phyloP scores from a whole-genome alignment of 2,329 filamentous ascomycete genomes.

The Fusarium sarcochroum region DNA sequence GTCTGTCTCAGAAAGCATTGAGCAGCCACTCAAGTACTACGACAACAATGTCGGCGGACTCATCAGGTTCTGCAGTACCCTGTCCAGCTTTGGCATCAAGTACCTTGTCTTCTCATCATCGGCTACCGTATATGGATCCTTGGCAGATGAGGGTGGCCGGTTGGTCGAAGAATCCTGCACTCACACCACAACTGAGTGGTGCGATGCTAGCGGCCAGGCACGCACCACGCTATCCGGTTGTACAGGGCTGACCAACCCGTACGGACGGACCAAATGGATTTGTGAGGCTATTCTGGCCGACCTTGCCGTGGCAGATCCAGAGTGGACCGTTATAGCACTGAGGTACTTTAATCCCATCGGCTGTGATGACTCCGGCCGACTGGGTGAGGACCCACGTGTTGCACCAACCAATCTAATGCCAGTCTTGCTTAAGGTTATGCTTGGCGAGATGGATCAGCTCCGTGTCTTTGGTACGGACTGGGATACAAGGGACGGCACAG shows the following conservation, averaged over 20 bases:
- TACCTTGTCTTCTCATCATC: slow-evolving; percentile 78
- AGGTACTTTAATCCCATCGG: slow-evolving; percentile 79
- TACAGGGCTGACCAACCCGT: slow-evolving; percentile 53
- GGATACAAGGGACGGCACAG: slow-evolving; percentile 75
- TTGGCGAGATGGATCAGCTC: slow-evolving; percentile 60
- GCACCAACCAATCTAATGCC: slow-evolving; percentile 17
- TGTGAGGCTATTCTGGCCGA: slow-evolving; percentile 76
- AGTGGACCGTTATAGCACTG: slow-evolving; percentile 74
- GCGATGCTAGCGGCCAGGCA: not conserved
- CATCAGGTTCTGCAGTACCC: slow-evolving; percentile 65
- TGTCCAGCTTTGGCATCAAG: slow-evolving; percentile 61
- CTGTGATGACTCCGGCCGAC: slow-evolving; percentile 73
- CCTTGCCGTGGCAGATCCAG: slow-evolving; percentile 70
- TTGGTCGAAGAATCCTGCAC: slow-evolving; percentile 33
- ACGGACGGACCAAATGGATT: slow-evolving; percentile 77
- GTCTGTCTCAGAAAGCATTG: slow-evolving; percentile 74
- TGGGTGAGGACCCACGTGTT: slow-evolving; percentile 72
- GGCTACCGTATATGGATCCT: slow-evolving; percentile 74
- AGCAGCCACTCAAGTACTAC: slow-evolving; percentile 73
- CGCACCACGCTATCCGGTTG: slow-evolving; percentile 1
- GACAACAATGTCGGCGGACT: slow-evolving; percentile 77
- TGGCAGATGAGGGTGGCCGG: slow-evolving; percentile 60
- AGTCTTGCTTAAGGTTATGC: slow-evolving; percentile 59
- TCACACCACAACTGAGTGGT: slow-evolving; percentile 64
- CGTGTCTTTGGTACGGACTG: slow-evolving; percentile 73